Percentiles rank a stretch among this genome's conserved stretches.
These are phyloP conservation scores for Endoconidiophora laricicola DNA, from an alignment of 2,329 filamentous ascomycete genomes.

Conservation along the genomic window DNA sequence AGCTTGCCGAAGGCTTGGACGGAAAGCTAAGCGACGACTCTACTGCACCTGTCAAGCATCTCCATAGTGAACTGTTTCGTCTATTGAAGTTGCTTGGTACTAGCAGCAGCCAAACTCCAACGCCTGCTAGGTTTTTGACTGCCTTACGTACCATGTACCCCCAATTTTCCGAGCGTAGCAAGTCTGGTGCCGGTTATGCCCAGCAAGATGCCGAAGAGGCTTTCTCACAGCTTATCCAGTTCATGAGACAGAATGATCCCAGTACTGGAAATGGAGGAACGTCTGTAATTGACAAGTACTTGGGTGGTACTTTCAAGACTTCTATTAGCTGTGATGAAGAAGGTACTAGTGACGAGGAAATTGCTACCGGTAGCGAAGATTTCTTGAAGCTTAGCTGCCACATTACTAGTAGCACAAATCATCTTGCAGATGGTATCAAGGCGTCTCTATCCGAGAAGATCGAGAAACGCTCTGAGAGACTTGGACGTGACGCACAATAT, in stretches of 20 bases:
- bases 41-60: no score
- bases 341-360: conserved; percentile 55
- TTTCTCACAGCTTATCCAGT: conserved; percentile 86
- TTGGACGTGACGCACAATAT: conserved; percentile 67
- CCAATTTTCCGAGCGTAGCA: conserved; percentile 82
- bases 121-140: conserved; percentile 67
- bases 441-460: conserved; percentile 74
- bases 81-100: conserved; percentile 47
- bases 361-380: conserved; percentile 48
- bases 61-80: no score
- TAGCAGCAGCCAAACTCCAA: conserved; percentile 49
- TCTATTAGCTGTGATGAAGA: conserved; percentile 71
- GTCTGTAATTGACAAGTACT: conserved; percentile 77
- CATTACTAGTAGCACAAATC: conserved; percentile 74
- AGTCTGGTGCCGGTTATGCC: conserved; percentile 70
- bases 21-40: no score
- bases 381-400: conserved; percentile 96
- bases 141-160: conserved; percentile 67
- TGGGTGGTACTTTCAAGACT: conserved; percentile 67
- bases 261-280: conserved; percentile 21
- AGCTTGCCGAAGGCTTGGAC: conserved; percentile 56
- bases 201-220: conserved; percentile 98
- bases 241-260: conserved; percentile 37
- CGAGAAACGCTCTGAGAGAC: conserved; percentile 67
- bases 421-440: conserved; percentile 73